phyloP scores from a whole-genome alignment of 2,329 filamentous ascomycete genomes.

The Lachnellula subtilissima region DNA sequence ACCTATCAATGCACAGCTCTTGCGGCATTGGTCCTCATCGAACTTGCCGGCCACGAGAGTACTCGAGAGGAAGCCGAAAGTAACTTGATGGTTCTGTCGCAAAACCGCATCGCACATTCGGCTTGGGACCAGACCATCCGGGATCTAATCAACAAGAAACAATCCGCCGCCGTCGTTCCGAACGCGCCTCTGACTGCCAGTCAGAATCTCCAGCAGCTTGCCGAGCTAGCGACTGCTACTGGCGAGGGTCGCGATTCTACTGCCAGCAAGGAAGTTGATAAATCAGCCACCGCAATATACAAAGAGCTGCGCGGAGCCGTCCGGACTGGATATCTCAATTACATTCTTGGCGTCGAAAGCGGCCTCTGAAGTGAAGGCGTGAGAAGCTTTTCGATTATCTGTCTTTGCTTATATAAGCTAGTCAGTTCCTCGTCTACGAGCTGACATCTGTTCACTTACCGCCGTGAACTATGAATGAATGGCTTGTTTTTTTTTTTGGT shows the following conservation, averaged over 20 bases:
- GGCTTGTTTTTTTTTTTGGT: no score
- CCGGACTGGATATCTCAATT: constrained; percentile 19
- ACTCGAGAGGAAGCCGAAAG: constrained; percentile 53
- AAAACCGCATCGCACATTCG: constrained; percentile 44
- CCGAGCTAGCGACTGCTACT: constrained; percentile 41
- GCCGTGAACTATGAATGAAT: no score
- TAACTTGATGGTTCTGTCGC: constrained; percentile 51
- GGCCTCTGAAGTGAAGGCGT: constrained; percentile 9
- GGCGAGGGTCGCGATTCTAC: constrained; percentile 17
- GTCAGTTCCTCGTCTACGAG: no score
- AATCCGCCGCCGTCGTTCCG: constrained; percentile 1
- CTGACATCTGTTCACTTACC: no score
- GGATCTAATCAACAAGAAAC: constrained; percentile 39
- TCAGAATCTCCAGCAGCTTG: constrained; percentile 51
- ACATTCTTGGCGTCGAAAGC: constrained; percentile 9
- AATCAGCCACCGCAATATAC: constrained; percentile 4
- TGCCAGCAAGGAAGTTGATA: constrained; percentile 13
- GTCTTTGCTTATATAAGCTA: no score
- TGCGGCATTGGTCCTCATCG: constrained; percentile 54
- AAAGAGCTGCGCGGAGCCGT: constrained; percentile 16
- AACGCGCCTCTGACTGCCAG: constrained; percentile 22
- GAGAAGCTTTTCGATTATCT: no score
- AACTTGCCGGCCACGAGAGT: constrained; percentile 51
- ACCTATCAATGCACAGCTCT: constrained; percentile 63
- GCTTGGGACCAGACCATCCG: constrained; percentile 55